Base-by-base conservation (phyloP, 202 grass and related monocot genomes). In the Panicum hallii region DNA sequence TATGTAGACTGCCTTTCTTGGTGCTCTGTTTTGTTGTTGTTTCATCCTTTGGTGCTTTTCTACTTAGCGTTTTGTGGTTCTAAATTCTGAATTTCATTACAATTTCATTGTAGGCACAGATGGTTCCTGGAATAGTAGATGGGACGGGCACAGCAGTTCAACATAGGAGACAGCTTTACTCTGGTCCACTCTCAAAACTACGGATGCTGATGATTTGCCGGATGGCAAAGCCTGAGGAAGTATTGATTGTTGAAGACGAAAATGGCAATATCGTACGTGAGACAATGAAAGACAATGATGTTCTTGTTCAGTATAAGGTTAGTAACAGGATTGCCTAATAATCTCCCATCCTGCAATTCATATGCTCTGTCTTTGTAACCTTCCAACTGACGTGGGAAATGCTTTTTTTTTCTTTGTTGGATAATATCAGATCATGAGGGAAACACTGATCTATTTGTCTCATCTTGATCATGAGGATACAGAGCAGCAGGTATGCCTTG, bases 261-360 rank as follows among this genome's bases (percentile, higher is more conserved):
- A 99, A 99, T 79, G 97, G 97, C 30, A 99, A 99, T 73, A 99
- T 99, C 84, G 97, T 99, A 64, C 94, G 97, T 32, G 97, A 99
- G 89, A 99, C 97, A 74, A 91, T 99, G 97, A 99, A 99, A 86
- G 97, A 99, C 57, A 93, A 94, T 42, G 97, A 99, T 67, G 94
- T 99, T 81, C 97, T 99, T 80, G 97, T 99, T 75, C 97, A 99
- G 60, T 99, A 99, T 82, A 99, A 99, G 94, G 97, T 99, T 68
- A 60, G 89, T 83, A 77, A 67, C 50, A 54, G 55, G 64, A 81
- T 45, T 84, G 46, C 23, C 54, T 81, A 53, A 10, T 26, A 34
- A 44, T 7, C 4, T 32, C 9, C 5, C 23, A 41, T 19, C 73
- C 19, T 22, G 2, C 12, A 15, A 66, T 38, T 88, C 55, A 45